A percentile compares a stretch with the other conserved stretches of the same genome.
These are phyloP conservation scores for Penicillium sp. DNA, from an alignment of 2,329 filamentous ascomycete species.

Conservation along the genomic window DNA sequence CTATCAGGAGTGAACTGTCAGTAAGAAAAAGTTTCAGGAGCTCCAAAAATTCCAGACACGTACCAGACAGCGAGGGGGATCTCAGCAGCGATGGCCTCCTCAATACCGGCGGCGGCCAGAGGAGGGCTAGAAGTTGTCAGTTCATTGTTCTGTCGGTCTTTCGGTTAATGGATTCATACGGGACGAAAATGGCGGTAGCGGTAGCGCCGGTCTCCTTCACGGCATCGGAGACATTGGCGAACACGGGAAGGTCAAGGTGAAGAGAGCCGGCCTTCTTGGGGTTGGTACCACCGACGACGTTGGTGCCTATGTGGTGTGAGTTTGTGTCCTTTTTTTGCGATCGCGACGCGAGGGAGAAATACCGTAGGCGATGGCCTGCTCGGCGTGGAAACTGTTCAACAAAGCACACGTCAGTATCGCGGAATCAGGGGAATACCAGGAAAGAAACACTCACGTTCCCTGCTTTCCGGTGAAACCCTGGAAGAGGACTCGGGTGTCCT, in stretches of 20 bases:
- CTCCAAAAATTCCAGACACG: constrained; percentile 15
- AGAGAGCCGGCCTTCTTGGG: constrained; percentile 94
- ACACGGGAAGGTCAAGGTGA: constrained; percentile 91
- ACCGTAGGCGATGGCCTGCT: constrained; percentile 99
- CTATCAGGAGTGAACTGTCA: constrained; percentile 27
- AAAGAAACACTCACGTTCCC: constrained; percentile 72
- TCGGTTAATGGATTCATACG: constrained; percentile 56
- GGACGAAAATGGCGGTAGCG: constrained; percentile 94
- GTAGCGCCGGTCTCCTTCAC: constrained; percentile 87
- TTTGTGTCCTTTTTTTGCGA: constrained; percentile 12
- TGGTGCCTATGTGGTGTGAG: constrained; percentile 67
- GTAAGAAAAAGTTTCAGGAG: constrained; percentile 7
- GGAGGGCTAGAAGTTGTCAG: constrained; percentile 65
- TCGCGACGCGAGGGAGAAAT: constrained; percentile 38
- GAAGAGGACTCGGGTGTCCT: constrained; percentile 90
- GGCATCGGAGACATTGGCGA: constrained; percentile 83
- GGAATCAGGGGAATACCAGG: neutral
- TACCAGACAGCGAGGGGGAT: constrained; percentile 89
- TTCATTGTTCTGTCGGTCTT: constrained; percentile 1
- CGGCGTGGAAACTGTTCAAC: constrained; percentile 79
- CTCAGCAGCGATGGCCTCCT: constrained; percentile 92
- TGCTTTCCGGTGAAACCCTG: constrained; percentile 98
- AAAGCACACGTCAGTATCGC: constrained; percentile 23
- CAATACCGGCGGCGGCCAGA: constrained; percentile 88
- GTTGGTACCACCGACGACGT: constrained; percentile 97